These are phyloP conservation scores for Trypanosoma boissoni DNA, from an alignment of 208 protist genomes.

Conservation along the genomic window DNA sequence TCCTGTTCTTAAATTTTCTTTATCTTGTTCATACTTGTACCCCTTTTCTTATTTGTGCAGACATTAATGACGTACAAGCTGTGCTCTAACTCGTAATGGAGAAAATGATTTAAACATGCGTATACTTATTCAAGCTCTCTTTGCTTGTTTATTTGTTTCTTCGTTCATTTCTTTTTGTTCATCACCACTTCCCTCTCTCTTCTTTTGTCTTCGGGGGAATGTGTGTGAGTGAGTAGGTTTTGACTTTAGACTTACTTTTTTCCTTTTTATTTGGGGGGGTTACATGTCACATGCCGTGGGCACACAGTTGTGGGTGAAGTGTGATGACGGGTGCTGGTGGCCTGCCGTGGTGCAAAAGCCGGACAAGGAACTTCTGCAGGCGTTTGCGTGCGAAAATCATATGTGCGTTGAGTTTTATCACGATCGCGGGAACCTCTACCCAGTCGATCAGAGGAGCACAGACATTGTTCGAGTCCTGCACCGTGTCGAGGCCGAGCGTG, in stretches of 20 bases:
- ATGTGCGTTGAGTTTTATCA: slow-evolving; percentile 81
- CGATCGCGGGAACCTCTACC: slow-evolving; percentile 57
- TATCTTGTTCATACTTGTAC: background rate
- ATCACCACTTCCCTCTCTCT: slow-evolving; percentile 9
- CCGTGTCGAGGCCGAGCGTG: slow-evolving; percentile 18
- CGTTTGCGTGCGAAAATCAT: slow-evolving; percentile 31
- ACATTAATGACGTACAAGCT: too few species aligned
- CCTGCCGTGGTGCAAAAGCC: slow-evolving; percentile 42
- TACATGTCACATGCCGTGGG: slow-evolving; percentile 40
- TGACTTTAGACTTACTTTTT: slow-evolving; percentile 29
- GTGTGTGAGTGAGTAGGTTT: too few species aligned
- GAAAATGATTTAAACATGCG: too few species aligned
- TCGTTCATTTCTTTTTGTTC: slow-evolving; percentile 16
- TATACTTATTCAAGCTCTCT: too few species aligned
- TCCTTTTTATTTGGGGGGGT: slow-evolving; percentile 1
- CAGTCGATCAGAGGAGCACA: slow-evolving; percentile 28
- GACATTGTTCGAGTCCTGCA: slow-evolving; percentile 47
- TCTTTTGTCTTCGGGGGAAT: background rate
- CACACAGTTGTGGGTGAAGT: slow-evolving; percentile 72
- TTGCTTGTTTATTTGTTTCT: too few species aligned
- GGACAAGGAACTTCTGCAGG: slow-evolving; percentile 8
- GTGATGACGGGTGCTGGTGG: slow-evolving; percentile 84
- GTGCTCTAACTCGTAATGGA: too few species aligned
- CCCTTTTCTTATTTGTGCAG: background rate
- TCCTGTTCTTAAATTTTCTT: background rate